These are phyloP conservation scores for Actinomortierella ambigua DNA, from an alignment of 371 early-diverging fungal species.

Conservation along the genomic window DNA sequence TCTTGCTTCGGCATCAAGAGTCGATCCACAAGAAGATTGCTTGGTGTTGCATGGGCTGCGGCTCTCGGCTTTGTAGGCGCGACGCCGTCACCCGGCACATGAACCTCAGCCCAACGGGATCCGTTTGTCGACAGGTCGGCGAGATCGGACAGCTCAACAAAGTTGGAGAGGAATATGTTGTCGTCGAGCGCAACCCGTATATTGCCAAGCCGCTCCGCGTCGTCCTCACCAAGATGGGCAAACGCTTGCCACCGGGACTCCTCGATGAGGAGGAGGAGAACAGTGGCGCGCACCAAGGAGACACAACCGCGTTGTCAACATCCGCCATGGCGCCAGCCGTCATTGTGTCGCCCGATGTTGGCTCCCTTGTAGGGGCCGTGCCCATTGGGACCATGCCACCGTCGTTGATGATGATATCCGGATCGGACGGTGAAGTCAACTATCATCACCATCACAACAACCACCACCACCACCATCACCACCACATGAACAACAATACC, in stretches of 20 bases:
- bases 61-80: constrained; percentile 31
- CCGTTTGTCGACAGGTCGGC: constrained; percentile 31
- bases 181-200: constrained; percentile 26
- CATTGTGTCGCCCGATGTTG: no score
- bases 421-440: no score
- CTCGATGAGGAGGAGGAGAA: no score
- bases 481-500: no score
- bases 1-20: constrained; percentile 31
- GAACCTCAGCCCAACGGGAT: constrained; percentile 40
- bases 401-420: no score
- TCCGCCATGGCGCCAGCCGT: no score
- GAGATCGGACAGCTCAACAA: constrained; percentile 41
- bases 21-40: constrained; percentile 42
- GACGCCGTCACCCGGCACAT: constrained; percentile 44
- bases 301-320: no score
- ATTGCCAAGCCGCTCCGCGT: constrained; percentile 35
- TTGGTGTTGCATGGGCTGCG: constrained; percentile 42
- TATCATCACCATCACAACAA: no score
- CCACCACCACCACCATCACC: no score
- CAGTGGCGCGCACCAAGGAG: no score
- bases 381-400: no score
- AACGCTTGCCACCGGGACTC: neutral
- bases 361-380: no score
- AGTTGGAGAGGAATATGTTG: constrained; percentile 24
- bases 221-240: constrained; percentile 35